These are phyloP conservation scores for Fusarium sp. DNA, from an alignment of 2,329 filamentous ascomycete species.

Conservation along the genomic window DNA sequence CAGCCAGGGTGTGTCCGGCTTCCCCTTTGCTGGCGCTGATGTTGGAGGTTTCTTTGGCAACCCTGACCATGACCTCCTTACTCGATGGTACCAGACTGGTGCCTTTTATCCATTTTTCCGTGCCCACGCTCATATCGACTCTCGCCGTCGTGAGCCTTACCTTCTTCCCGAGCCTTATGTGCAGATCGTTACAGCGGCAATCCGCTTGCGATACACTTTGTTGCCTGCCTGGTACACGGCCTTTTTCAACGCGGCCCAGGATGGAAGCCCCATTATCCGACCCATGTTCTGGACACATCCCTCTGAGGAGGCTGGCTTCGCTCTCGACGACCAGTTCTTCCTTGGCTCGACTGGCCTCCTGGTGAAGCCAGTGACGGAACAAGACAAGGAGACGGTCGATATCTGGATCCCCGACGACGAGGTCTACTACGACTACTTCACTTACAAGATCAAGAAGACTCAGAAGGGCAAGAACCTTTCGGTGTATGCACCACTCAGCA, in stretches of 20 bases:
- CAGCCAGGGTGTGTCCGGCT: conserved; percentile 91
- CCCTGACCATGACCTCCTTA: conserved; percentile 89
- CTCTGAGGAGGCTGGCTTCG: conserved; percentile 85
- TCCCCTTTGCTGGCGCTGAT: conserved; percentile 93
- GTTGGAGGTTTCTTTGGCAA: conserved; percentile 99
- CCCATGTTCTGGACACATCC: conserved; percentile 96
- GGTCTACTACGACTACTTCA: conserved; percentile 96
- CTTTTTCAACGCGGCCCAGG: conserved; percentile 87
- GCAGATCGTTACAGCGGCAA: conserved; percentile 85
- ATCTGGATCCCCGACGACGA: conserved; percentile 92
- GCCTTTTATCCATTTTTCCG: conserved; percentile 99
- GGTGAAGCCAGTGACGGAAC: conserved; percentile 88
- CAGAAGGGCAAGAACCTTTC: conserved; percentile 77
- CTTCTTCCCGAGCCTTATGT: conserved; percentile 86
- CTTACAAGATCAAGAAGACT: conserved; percentile 78
- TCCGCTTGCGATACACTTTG: conserved; percentile 89
- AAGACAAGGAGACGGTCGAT: conserved; percentile 78
- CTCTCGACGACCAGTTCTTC: conserved; percentile 93
- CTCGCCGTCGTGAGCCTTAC: conserved; percentile 93
- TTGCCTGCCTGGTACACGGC: conserved; percentile 97
- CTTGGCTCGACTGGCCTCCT: conserved; percentile 88
- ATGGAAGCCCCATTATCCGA: conserved; percentile 87
- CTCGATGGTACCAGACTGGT: conserved; percentile 96
- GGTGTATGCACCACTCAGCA: conserved; percentile 83
- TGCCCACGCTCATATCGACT: conserved; percentile 95